Evolutionary conservation across 257 asterid genomes (phyloP).

Genomic region (Capsicum baccatum): DNA sequence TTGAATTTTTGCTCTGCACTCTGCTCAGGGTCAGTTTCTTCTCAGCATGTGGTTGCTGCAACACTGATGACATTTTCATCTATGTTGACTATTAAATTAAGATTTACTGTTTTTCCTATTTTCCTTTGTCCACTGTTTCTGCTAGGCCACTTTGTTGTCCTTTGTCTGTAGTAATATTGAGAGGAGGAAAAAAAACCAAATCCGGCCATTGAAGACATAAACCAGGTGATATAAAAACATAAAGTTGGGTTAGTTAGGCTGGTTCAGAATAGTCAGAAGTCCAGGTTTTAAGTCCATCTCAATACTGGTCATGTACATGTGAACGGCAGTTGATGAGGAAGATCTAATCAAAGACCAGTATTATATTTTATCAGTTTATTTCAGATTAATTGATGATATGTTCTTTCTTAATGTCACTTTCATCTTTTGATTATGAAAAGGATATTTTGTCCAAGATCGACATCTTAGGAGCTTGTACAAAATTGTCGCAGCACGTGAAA

Average conservation of each 20-base stretch:
- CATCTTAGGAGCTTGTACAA: background rate
- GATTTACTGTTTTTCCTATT: background rate
- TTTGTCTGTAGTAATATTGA: background rate
- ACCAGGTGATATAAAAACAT: background rate
- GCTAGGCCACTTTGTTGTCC: background rate
- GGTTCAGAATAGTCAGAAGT: slow-evolving; percentile 1
- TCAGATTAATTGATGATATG: background rate
- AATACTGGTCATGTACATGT: background rate
- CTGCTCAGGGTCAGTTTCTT: slow-evolving; percentile 84
- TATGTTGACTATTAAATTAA: background rate
- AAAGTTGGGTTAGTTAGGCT: background rate
- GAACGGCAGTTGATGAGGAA: background rate
- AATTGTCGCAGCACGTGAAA: background rate
- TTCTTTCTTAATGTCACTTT: slow-evolving; percentile 4
- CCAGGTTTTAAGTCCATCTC: background rate
- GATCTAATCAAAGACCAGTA: background rate
- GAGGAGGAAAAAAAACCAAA: background rate
- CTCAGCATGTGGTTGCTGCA: background rate
- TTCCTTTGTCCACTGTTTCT: background rate
- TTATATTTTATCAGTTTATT: too few species aligned
- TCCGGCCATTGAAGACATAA: background rate
- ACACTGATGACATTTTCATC: background rate
- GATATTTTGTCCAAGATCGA: background rate
- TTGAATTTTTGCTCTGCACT: slow-evolving; percentile 85
- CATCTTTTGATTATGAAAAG: slow-evolving; percentile 13